Conservation (phyloP, 2,329 filamentous ascomycete species). For the Ceratocystis cubensis region DNA sequence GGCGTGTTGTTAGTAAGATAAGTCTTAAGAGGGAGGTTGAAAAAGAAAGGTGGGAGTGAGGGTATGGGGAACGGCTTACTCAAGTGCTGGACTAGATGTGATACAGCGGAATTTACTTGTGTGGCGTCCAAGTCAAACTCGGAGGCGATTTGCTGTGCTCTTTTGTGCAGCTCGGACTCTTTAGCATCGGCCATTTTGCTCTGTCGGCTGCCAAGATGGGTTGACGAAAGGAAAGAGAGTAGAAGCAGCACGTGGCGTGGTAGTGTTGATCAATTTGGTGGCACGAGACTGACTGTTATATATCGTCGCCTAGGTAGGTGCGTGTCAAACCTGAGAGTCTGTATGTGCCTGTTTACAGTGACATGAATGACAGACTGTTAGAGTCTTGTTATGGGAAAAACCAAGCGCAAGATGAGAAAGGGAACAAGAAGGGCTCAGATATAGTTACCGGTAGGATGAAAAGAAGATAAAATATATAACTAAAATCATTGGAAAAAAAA, state of each 20-base stretch:
- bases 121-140: constrained; percentile 6
- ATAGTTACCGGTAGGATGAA: no score
- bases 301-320: no score
- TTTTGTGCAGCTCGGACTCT: not conserved
- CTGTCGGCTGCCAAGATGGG: not conserved
- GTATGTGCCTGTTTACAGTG: no score
- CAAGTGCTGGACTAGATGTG: constrained; percentile 13
- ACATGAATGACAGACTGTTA: no score
- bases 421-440: no score
- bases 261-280: not conserved
- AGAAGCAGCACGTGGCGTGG: not conserved
- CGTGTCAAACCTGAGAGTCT: no score
- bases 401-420: no score
- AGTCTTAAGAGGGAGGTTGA: not conserved
- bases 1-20: not conserved
- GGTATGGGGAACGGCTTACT: not conserved
- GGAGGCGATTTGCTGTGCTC: constrained; percentile 6
- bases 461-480: no score
- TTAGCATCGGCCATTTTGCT: not conserved
- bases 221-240: not conserved
- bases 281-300: no score
- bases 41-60: not conserved
- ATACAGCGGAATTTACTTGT: constrained; percentile 4
- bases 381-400: no score
- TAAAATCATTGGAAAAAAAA: no score